phyloP scores from a whole-genome alignment of 495 filamentous ascomycete genomes.

The Penicillium canariense region DNA sequence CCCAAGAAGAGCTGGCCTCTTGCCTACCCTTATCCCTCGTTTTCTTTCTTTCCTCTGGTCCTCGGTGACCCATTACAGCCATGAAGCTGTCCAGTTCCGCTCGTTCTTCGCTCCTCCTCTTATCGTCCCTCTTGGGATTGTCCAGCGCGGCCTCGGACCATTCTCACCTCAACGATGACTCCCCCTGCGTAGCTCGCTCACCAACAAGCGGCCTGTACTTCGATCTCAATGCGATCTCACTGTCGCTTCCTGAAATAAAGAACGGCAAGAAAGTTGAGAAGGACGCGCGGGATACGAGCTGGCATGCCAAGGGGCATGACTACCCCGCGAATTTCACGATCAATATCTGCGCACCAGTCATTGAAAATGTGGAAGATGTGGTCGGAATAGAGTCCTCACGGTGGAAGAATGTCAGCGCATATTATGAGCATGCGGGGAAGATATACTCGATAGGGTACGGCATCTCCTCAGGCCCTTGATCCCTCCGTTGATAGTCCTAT shows the following conservation, averaged over 20 bases:
- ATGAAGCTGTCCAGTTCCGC: constrained; percentile 26
- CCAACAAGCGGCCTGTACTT: constrained; percentile 76
- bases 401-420: constrained; percentile 89
- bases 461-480: neutral
- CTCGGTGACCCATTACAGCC: neutral
- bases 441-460: constrained; percentile 82
- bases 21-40: neutral
- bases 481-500: neutral
- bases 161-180: constrained; percentile 27
- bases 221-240: constrained; percentile 76
- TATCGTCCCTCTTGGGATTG: constrained; percentile 20
- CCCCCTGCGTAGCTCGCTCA: constrained; percentile 77
- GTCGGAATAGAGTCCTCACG: constrained; percentile 60
- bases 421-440: constrained; percentile 70
- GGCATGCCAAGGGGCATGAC: constrained; percentile 79
- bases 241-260: constrained; percentile 48
- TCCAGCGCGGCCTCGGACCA: constrained; percentile 27
- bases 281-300: constrained; percentile 67
- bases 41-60: constrained; percentile 6
- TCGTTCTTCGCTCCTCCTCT: constrained; percentile 20
- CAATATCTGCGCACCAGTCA: constrained; percentile 87
- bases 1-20: constrained; percentile 18
- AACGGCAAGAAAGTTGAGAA: constrained; percentile 58
- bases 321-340: constrained; percentile 89
- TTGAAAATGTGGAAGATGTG: constrained; percentile 71